Evolutionary conservation across 192 early-diverging fungal species (phyloP), one percentile per base, ranked within the genome.

Genomic region (Fimicolochytrium jonesii): DNA sequence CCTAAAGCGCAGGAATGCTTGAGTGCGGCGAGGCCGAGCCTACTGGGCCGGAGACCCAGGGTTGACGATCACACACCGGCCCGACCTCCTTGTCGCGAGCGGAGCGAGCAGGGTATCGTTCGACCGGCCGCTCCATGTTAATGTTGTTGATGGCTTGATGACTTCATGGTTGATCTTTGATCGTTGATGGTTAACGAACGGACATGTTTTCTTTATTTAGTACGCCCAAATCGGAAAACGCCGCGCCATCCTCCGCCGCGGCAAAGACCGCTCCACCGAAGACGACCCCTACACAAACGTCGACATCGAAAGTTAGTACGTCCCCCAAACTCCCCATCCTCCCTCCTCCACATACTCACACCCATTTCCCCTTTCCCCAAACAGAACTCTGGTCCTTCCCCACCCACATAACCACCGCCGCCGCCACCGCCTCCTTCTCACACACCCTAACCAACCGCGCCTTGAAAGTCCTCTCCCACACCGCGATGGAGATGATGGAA

Each of bases 401-500:
- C 17, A 78, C 80, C 59, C 72, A 59, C 5, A 76, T 80, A 6
- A 75, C 78, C 17, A 83, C 85, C 25, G 72, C 82, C 42, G 50
- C 80, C 23, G 61, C 63, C 4, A 65, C 74, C 29, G 69, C 75
- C 30, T 69, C 84, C 28, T 60, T 80, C n/a, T 51, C 72, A 34
- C 73, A 78, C 28, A 68, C 85, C 13, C 73, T 88, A 6, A 72
- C 77, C 37, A 76, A 71, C 20, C 65, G 70, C 22, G 74, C 82
- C 47, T 59, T 88, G 1, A 76, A 84, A 42, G 63, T 77, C 18
- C 70, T 85, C 41, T 77, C 83, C 17, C 64, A 72, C 4, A 69
- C 76, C 39, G 73, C 80, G 4, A 82, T 85, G 80, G 71, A 77
- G 35, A 79, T 85, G 57, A 81, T 88, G 58, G 86, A 88, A 56